These are phyloP conservation scores for Plasmodium relictum DNA, from an alignment of 169 alveolate genomes.

Conservation along the genomic window DNA sequence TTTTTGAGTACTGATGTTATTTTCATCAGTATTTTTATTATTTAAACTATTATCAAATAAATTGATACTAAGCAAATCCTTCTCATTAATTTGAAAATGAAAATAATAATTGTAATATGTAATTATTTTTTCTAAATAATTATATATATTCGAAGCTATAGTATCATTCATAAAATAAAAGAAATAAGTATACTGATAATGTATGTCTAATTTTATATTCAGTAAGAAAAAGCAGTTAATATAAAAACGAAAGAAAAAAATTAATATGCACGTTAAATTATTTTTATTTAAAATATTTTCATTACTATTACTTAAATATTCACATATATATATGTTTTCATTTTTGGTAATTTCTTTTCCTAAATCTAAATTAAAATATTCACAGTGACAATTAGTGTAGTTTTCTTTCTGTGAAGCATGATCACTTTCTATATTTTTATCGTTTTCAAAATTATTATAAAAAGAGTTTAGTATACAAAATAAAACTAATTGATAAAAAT, in stretches of 20 bases:
- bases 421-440: not conserved
- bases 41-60: constrained; percentile 12
- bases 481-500: constrained; percentile 46
- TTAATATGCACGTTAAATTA: not conserved
- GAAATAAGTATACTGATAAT: constrained; percentile 35
- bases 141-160: not conserved
- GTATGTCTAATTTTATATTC: constrained; percentile 53
- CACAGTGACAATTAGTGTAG: constrained; percentile 29
- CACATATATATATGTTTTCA: constrained; percentile 18
- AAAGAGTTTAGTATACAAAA: constrained; percentile 63
- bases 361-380: constrained; percentile 11
- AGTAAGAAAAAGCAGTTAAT: constrained; percentile 57
- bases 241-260: constrained; percentile 59
- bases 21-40: not conserved
- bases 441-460: constrained; percentile 1
- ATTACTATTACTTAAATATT: constrained; percentile 13
- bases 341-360: constrained; percentile 40
- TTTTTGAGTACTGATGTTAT: not conserved
- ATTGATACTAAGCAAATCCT: constrained; percentile 9
- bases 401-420: not conserved
- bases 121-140: constrained; percentile 32
- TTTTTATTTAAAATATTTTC: not conserved
- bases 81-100: constrained; percentile 1
- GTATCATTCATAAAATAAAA: constrained; percentile 28
- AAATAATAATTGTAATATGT: constrained; percentile 25